These are phyloP conservation scores for Marsdenia floribunda DNA, from an alignment of 257 asterid genomes.

Conservation along the genomic window DNA sequence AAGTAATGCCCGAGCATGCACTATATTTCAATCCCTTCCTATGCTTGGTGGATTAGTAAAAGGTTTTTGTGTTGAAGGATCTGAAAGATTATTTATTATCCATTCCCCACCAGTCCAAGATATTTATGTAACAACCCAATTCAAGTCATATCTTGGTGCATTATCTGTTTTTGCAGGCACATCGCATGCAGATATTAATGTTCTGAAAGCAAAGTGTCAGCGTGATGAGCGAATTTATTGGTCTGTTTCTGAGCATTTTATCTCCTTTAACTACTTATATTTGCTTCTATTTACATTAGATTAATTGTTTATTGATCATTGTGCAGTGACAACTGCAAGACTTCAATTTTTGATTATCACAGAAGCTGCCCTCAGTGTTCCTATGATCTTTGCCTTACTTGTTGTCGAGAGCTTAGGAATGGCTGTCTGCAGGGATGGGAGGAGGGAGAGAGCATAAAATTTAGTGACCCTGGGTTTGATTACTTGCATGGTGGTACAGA, in stretches of 20 bases:
- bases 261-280: background rate
- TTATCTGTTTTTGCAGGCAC: conserved; percentile 4
- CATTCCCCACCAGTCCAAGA: background rate
- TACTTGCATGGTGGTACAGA: conserved; percentile 47
- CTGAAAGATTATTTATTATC: background rate
- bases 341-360: conserved; percentile 6
- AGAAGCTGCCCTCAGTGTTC: conserved; percentile 35
- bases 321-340: conserved; percentile 10
- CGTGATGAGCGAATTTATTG: conserved; percentile 7
- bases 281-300: background rate
- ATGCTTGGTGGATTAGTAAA: background rate
- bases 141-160: background rate
- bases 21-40: conserved; percentile 11
- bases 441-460: conserved; percentile 24
- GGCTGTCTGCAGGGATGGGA: conserved; percentile 48
- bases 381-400: conserved; percentile 72
- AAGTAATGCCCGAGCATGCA: conserved; percentile 22
- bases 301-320: conserved; percentile 1
- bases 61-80: background rate
- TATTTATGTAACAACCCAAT: background rate
- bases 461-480: conserved; percentile 19
- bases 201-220: background rate
- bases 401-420: conserved; percentile 71
- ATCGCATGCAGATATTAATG: background rate
- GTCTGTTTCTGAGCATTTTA: background rate